Base-by-base conservation (phyloP, 495 filamentous ascomycete species). In the Annulohypoxylon bovei region DNA sequence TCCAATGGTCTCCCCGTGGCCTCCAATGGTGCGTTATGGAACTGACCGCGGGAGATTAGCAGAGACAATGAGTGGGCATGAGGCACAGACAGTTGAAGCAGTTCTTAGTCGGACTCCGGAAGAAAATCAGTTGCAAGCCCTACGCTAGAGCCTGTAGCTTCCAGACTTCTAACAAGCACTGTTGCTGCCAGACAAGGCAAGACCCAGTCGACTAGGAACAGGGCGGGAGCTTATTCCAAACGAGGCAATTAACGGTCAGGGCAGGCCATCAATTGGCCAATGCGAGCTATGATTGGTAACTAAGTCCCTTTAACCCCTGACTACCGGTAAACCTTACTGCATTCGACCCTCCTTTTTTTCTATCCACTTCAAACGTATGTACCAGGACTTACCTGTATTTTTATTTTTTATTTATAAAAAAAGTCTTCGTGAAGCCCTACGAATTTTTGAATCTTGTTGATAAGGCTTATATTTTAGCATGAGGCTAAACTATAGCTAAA, bases 41-140 rank as follows among this genome's bases (percentile, higher is more conserved):
- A 69, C 27, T 28, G 58, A 49, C 59, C 50, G 62, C 49, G 75
- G 75, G 75, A 77, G 67, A 77, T 77, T 77, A 69, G 53, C 67
- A 73, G 23, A 58, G 70, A 62, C 55, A 54, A 35, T 35, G 50
- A 71, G 57, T 66, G 58, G 57, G 62, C 50, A 54, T 74, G 68
- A 70, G 59, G 68, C 39, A 16, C 57, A 57, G 53, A 25, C 44
- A n/a, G 53, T 74, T 65, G 56, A 68, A 35, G 53, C 39, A 37
- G 20, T 14, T 22, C 14, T 58, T 52, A 47, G 53, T 67, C 60
- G 65, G 71, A 63, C 57, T 57, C 61, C 71, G 54, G 68, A 62
- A 72, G 64, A 66, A 67, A 73, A 73, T 59, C 59, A 59, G 16
- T 42, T 70, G 37, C 55, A 64, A 64, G 59, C 49, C 32, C 53